Conservation (phyloP, 2,329 filamentous ascomycete species). For the Trichoderma pleuroti region DNA sequence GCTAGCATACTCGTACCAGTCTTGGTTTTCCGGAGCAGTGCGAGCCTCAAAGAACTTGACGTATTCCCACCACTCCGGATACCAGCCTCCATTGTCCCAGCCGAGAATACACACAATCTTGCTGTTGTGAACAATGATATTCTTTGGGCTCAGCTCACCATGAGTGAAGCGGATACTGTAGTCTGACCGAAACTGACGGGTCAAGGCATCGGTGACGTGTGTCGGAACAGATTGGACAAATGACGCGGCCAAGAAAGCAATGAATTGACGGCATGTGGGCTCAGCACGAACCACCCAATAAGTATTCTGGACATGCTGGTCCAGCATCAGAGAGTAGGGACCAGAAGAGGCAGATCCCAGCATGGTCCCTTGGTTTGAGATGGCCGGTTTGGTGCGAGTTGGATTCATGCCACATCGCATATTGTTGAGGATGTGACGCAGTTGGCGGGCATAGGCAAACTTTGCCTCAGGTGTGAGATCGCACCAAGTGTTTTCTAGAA, state of each 20-base stretch:
- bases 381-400: not conserved
- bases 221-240: slow-evolving; percentile 27
- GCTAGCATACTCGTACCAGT: slow-evolving; percentile 33
- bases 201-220: slow-evolving; percentile 23
- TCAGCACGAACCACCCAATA: slow-evolving; percentile 29
- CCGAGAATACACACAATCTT: slow-evolving; percentile 28
- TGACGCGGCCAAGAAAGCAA: slow-evolving; percentile 28
- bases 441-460: slow-evolving; percentile 25
- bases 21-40: slow-evolving; percentile 27
- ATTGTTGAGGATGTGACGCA: slow-evolving; percentile 27
- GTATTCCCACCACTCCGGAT: slow-evolving; percentile 36
- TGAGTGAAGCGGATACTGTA: slow-evolving; percentile 26
- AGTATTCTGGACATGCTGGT: slow-evolving; percentile 28
- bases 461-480: slow-evolving; percentile 25
- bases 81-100: slow-evolving; percentile 33
- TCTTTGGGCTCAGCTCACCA: slow-evolving; percentile 28
- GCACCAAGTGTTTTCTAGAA: slow-evolving; percentile 31
- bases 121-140: slow-evolving; percentile 29
- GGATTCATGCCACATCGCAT: slow-evolving; percentile 22
- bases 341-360: slow-evolving; percentile 24
- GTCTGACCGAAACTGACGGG: slow-evolving; percentile 22
- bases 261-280: slow-evolving; percentile 23
- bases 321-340: slow-evolving; percentile 26
- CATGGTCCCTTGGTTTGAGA: not conserved
- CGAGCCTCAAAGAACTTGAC: slow-evolving; percentile 34